Evolutionary conservation across 2,329 filamentous ascomycete genomes (phyloP).

Genomic region (Colletotrichum musicola): DNA sequence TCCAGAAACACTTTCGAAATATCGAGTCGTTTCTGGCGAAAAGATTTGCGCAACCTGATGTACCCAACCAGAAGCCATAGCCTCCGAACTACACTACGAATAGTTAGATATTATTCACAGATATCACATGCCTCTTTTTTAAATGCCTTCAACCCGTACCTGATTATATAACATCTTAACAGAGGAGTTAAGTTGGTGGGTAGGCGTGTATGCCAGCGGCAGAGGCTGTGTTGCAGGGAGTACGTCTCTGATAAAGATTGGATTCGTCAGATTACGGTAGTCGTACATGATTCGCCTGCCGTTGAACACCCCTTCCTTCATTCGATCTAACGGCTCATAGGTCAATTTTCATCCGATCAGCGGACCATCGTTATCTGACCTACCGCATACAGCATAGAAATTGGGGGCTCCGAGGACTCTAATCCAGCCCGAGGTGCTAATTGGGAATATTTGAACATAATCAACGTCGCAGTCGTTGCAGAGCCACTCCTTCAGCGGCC

Average conservation of each 20-base stretch:
- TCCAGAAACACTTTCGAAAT: not conserved
- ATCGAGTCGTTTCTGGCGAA: not conserved
- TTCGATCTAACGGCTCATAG: slow-evolving; percentile 45
- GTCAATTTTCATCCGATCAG: slow-evolving; percentile 38
- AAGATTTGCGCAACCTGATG: not conserved
- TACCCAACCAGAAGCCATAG: too few species aligned
- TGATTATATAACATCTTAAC: not conserved
- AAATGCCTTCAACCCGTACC: not conserved
- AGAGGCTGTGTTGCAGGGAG: slow-evolving; percentile 7
- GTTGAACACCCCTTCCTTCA: slow-evolving; percentile 57
- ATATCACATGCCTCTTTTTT: not conserved
- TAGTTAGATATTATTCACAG: not conserved
- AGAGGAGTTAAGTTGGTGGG: not conserved
- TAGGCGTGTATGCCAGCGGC: not conserved
- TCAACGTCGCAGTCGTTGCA: slow-evolving; percentile 58
- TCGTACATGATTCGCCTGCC: slow-evolving; percentile 58
- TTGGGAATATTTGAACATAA: slow-evolving; percentile 60
- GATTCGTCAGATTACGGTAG: slow-evolving; percentile 55
- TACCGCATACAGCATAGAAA: slow-evolving; percentile 49
- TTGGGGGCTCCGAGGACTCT: slow-evolving; percentile 59
- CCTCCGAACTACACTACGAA: not conserved
- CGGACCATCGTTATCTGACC: not conserved
- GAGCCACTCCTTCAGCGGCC: slow-evolving; percentile 62
- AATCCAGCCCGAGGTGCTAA: slow-evolving; percentile 63
- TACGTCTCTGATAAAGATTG: slow-evolving; percentile 54